These are phyloP conservation scores for Hortaea werneckii DNA, from an alignment of 2,329 filamentous ascomycete species.

Conservation along the genomic window DNA sequence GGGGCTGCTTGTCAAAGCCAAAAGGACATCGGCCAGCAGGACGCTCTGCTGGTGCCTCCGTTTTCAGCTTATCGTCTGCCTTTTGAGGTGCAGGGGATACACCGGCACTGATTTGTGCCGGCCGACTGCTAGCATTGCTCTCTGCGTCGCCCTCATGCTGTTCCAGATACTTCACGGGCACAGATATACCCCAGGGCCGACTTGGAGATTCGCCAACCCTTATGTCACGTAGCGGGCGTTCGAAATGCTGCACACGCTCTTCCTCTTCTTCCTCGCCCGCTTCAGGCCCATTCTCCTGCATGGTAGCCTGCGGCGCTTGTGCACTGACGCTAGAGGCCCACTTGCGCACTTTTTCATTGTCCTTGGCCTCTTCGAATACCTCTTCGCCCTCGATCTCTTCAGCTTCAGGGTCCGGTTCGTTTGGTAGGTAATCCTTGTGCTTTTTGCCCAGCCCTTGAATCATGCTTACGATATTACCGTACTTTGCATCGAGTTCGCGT, in stretches of 20 bases:
- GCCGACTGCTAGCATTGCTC: conserved; percentile 28
- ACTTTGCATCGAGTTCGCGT: conserved; percentile 84
- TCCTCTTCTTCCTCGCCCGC: conserved; percentile 33
- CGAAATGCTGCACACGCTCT: conserved; percentile 66
- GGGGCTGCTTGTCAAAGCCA: conserved; percentile 6
- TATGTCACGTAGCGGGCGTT: conserved; percentile 75
- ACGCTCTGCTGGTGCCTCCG: background rate
- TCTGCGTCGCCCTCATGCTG: conserved; percentile 20
- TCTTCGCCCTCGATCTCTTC: background rate
- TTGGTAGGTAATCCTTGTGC: conserved; percentile 76
- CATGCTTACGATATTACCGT: conserved; percentile 86
- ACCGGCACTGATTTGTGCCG: conserved; percentile 44
- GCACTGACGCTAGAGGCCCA: conserved; percentile 74
- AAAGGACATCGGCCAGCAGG: conserved; percentile 9
- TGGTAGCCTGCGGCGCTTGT: conserved; percentile 35
- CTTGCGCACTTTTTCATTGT: conserved; percentile 65
- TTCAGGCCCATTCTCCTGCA: conserved; percentile 29
- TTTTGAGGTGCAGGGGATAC: conserved; percentile 14
- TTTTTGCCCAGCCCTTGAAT: conserved; percentile 80
- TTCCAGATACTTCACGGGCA: conserved; percentile 49
- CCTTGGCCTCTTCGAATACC: conserved; percentile 31
- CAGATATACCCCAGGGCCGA: conserved; percentile 82
- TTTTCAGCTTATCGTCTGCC: background rate
- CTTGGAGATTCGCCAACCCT: conserved; percentile 90
- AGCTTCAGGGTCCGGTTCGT: conserved; percentile 31